A percentile compares a stretch with the other conserved stretches of the same genome.
phyloP scores from a whole-genome alignment of 1,284 basidiomycete species.

The Pterulicium gracile region DNA sequence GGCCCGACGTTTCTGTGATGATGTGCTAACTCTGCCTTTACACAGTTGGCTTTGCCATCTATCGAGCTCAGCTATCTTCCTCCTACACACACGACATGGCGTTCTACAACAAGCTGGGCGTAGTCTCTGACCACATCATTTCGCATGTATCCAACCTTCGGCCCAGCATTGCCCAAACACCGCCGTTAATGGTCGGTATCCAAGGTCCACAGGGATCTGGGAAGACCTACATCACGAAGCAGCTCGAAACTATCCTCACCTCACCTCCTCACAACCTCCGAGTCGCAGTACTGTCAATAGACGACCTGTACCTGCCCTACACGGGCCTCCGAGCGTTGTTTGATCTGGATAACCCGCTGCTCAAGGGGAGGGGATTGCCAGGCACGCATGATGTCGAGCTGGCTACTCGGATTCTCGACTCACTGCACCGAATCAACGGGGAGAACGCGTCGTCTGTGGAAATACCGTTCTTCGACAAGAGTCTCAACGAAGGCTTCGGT shows the following conservation, averaged over 20 bases:
- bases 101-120: slow-evolving; percentile 20
- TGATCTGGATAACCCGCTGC: slow-evolving; percentile 46
- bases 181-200: slow-evolving; percentile 64
- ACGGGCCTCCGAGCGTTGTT: slow-evolving; percentile 44
- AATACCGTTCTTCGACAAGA: slow-evolving; percentile 85
- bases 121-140: slow-evolving; percentile 35
- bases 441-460: slow-evolving; percentile 30
- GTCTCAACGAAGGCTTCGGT: slow-evolving; percentile 66
- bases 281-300: slow-evolving; percentile 66
- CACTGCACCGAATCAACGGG: slow-evolving; percentile 31
- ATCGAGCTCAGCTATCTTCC: not conserved
- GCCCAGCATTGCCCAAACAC: slow-evolving; percentile 8
- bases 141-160: slow-evolving; percentile 17
- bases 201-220: slow-evolving; percentile 87
- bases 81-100: slow-evolving; percentile 12
- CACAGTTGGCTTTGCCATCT: not conserved
- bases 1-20: no score
- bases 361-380: slow-evolving; percentile 74
- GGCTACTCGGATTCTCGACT: slow-evolving; percentile 39
- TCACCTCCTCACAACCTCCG: slow-evolving; percentile 39
- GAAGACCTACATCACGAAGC: slow-evolving; percentile 62
- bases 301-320: slow-evolving; percentile 80
- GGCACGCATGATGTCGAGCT: slow-evolving; percentile 79
- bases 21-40: not conserved
- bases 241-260: slow-evolving; percentile 39